These are phyloP conservation scores for Apiospora koreana DNA, from an alignment of 2,329 filamentous ascomycete species.

Conservation along the genomic window DNA sequence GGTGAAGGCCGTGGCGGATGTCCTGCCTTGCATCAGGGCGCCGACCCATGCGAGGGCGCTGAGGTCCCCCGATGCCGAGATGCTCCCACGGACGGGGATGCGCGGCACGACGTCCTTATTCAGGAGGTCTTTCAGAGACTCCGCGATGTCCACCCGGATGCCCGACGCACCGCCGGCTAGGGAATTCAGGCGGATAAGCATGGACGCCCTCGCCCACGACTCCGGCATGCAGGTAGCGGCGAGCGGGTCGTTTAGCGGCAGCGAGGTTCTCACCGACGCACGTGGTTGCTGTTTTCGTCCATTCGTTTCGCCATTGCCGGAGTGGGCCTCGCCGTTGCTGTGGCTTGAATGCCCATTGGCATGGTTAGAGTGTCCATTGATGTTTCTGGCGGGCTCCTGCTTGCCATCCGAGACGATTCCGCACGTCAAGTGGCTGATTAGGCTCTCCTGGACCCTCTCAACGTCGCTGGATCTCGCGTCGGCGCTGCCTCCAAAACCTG, in stretches of 20 bases:
- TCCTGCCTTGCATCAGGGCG: slow-evolving; percentile 33
- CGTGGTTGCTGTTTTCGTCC: too few relatives aligned
- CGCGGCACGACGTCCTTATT: slow-evolving; percentile 46
- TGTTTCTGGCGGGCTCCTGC: too few relatives aligned
- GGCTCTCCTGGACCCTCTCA: neutral
- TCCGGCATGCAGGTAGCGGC: slow-evolving; percentile 28
- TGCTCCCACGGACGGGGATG: slow-evolving; percentile 47
- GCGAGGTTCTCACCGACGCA: too few relatives aligned
- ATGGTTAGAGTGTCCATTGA: too few relatives aligned
- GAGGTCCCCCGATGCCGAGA: slow-evolving; percentile 54
- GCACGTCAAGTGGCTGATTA: too few relatives aligned
- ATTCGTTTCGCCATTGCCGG: too few relatives aligned
- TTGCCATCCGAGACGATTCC: too few relatives aligned
- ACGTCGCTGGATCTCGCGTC: slow-evolving; percentile 43
- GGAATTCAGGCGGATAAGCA: slow-evolving; percentile 30
- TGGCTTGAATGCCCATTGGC: too few relatives aligned
- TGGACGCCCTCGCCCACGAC: slow-evolving; percentile 28
- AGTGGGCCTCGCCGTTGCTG: too few relatives aligned
- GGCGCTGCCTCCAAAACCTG: slow-evolving; percentile 65
- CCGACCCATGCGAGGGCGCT: slow-evolving; percentile 46
- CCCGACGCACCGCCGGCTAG: slow-evolving; percentile 33
- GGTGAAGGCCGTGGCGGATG: slow-evolving; percentile 13
- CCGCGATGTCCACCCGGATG: slow-evolving; percentile 42
- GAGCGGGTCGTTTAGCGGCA: too few relatives aligned
- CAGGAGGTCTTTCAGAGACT: slow-evolving; percentile 43